Conservation (phyloP, 495 filamentous ascomycete genomes). For the Podospora comata region DNA sequence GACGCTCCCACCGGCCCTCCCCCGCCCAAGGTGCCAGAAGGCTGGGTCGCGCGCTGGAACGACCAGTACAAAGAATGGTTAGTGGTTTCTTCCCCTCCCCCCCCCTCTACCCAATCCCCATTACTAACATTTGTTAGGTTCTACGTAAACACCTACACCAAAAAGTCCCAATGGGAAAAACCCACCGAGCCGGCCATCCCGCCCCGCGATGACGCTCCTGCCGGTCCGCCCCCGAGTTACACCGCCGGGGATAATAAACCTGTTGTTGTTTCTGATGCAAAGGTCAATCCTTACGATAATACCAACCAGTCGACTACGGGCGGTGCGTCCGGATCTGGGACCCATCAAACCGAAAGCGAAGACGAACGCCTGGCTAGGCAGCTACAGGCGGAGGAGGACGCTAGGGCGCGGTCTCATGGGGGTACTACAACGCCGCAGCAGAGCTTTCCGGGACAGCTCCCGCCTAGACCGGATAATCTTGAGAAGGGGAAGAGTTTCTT, state of each 20-base stretch:
- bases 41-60: slow-evolving; percentile 81
- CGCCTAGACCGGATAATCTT: slow-evolving; percentile 35
- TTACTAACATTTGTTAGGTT: slow-evolving; percentile 53
- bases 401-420: slow-evolving; percentile 48
- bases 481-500: slow-evolving; percentile 50
- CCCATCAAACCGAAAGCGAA: slow-evolving; percentile 38
- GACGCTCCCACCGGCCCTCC: slow-evolving; percentile 73
- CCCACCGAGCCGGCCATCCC: slow-evolving; percentile 60
- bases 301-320: too few relatives aligned
- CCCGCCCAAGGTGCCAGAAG: slow-evolving; percentile 81
- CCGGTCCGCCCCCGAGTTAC: slow-evolving; percentile 66
- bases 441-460: slow-evolving; percentile 37
- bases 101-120: neutral
- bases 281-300: slow-evolving; percentile 60
- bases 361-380: slow-evolving; percentile 73
- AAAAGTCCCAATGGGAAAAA: slow-evolving; percentile 81
- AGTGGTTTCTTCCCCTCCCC: slow-evolving; percentile 21
- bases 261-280: slow-evolving; percentile 52
- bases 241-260: slow-evolving; percentile 37
- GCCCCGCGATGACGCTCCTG: slow-evolving; percentile 41
- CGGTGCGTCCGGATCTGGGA: too few relatives aligned
- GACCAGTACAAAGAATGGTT: slow-evolving; percentile 76
- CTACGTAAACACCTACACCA: slow-evolving; percentile 82
- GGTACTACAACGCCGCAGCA: slow-evolving; percentile 14
- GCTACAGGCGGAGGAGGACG: slow-evolving; percentile 80